Conservation (phyloP, 2,329 filamentous ascomycete genomes). For the Cladosporium sp. region DNA sequence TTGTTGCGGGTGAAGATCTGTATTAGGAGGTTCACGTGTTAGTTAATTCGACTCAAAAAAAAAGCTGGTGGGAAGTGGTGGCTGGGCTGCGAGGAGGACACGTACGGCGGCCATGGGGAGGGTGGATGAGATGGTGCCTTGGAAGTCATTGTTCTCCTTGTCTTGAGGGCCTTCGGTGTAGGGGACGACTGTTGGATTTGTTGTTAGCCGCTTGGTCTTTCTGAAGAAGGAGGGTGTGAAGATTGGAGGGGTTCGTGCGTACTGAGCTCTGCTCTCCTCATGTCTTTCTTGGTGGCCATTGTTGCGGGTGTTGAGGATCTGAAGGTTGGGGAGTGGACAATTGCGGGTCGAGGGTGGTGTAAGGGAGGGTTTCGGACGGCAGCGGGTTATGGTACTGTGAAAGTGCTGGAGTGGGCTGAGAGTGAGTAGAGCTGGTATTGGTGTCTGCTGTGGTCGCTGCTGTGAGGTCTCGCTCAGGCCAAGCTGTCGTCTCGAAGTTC, state of each 20-base stretch:
- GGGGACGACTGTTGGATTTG: conserved; percentile 70
- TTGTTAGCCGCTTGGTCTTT: conserved; percentile 12
- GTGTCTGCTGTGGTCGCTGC: not conserved
- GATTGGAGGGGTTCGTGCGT: conserved; percentile 38
- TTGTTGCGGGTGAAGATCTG: conserved; percentile 42
- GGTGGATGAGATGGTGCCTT: conserved; percentile 70
- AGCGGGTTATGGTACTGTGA: not conserved
- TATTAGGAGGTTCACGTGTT: conserved; percentile 17
- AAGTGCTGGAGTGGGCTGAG: not conserved
- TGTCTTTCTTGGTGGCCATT: conserved; percentile 74
- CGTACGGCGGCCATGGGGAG: conserved; percentile 86
- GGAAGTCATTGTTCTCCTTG: conserved; percentile 67
- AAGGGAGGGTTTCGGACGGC: not conserved
- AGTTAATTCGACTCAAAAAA: not conserved
- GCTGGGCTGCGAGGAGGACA: conserved; percentile 25
- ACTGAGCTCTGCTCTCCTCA: conserved; percentile 74
- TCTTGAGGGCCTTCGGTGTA: conserved; percentile 75
- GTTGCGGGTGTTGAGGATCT: conserved; percentile 23
- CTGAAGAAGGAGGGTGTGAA: not conserved
- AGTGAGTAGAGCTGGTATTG: not conserved
- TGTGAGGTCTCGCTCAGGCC: conserved; percentile 7
- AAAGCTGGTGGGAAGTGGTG: not conserved
- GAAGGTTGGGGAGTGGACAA: not conserved
- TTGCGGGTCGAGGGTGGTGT: not conserved
- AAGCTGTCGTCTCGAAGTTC: conserved; percentile 11